Base-by-base conservation (phyloP, 495 filamentous ascomycete species). In the Penicillium odoratum region DNA sequence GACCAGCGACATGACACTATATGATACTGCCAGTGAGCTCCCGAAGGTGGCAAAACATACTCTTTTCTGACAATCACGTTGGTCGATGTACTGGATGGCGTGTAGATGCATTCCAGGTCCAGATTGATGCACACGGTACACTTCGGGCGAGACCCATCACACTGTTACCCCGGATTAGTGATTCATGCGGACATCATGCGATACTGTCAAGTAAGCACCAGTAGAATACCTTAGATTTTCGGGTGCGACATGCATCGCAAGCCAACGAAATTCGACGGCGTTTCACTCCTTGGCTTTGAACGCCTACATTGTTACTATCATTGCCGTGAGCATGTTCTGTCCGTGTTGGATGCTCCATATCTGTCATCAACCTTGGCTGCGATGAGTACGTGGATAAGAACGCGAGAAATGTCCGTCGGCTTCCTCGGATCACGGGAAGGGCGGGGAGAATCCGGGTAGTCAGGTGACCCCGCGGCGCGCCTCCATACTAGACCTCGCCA, bases 181-280 rank as follows among this genome's bases (percentile, higher is more conserved):
- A 34, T 10, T 7, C 33, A 10, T 10, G 7, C 7, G 8, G 33
- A 21, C 21, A 21, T 21, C 21, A 21, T 21, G 21, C 21, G 21
- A 21, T 21, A 21, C 21, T 1, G 21, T 21, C 3, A 34, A 10
- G 8, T 3, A 34, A 34, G 33, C 43, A 45, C 13, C 7, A 9
- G 43, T 18, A 45, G 43, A 45, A 18, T 45, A 45, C 43, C 43
- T 45, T 45, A 11, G 43, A 45, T 45, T 45, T 45, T 11, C 43
- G 43, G 5, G 43, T 45, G 25, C 43, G 43, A 15, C 43, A 45
- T 21, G 43, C 43, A 26, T 45, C 9, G 43, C 43, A 45, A 18
- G 43, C 43, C 9, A 45, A 21, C 43, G 43, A 45, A 11, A 11
- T 45, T 45, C 43, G 43, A 26, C n/a, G 43, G 43, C 43, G 43